A percentile compares a stretch with the other conserved stretches of the same genome.
Evolutionary conservation across 2,329 filamentous ascomycete genomes (phyloP).

Genomic region (Trichoderma simmonsii): DNA sequence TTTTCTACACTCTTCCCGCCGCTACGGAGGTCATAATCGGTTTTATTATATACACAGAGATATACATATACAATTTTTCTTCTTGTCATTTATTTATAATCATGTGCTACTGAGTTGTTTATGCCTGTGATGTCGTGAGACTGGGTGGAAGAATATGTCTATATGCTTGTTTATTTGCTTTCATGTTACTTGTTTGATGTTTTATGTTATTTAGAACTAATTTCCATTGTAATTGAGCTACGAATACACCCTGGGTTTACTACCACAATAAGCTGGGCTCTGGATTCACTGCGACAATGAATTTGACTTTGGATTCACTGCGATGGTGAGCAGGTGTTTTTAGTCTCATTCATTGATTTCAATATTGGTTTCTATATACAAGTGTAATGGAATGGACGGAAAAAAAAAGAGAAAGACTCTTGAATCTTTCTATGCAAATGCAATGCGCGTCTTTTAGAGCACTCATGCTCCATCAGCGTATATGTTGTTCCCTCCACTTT

Average conservation of each 20-base stretch:
- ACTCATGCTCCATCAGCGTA: background rate
- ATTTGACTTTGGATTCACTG: background rate
- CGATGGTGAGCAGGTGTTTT: too few relatives aligned
- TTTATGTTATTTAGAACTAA: background rate
- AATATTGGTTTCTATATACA: background rate
- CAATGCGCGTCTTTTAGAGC: background rate
- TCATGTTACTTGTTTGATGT: background rate
- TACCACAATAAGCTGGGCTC: background rate
- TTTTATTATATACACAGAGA: background rate
- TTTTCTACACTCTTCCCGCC: background rate
- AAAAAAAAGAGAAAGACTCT: background rate
- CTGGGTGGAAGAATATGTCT: background rate
- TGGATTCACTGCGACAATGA: background rate
- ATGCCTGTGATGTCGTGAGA: background rate
- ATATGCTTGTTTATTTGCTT: background rate
- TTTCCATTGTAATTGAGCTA: background rate
- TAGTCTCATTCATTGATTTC: background rate
- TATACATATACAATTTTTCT: background rate
- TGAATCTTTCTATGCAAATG: background rate
- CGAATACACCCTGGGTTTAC: background rate
- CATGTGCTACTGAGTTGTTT: background rate
- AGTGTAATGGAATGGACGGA: background rate
- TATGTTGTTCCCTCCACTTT: background rate
- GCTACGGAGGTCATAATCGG: constrained; percentile 4
- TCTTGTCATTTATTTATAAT: background rate